Base-by-base conservation (phyloP, 2,329 filamentous ascomycete genomes). In the Penicillium sp. region DNA sequence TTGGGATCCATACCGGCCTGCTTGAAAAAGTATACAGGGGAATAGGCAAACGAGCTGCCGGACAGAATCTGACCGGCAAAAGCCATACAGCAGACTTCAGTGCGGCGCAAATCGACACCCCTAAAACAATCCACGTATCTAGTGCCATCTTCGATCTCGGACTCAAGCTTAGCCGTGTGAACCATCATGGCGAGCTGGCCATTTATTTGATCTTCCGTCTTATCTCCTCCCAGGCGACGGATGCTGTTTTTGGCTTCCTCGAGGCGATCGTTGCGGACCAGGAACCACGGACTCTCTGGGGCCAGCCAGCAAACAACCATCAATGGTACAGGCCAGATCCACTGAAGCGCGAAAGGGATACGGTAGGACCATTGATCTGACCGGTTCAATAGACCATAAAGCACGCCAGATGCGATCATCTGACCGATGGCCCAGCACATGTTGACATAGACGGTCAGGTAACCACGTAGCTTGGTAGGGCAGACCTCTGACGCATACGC, bases 21-120 rank as follows among this genome's bases (percentile, higher is more conserved):
- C 22, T 70, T 65, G 63, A 75, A 78, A 69, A 79, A 80, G 36
- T 75, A 74, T 2, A 73, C 70, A 0, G 74, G 71, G 33, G 72
- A 71, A 54, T 75, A 75, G 24, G 70, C 73, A 50, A 79, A 71
- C 6, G 68, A 61, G 4, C 68, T 64, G 16, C 73, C 73, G 11
- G 71, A 75, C 6, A 77, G 56, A n/a, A 73, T 70, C 62, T 79
- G 76, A 2, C 73, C 72, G 5, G 68, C 62, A 56, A 75, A 79
- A 9, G 69, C 65, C 46, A 76, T 58, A 53, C 72, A 77, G 44
- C 70, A 73, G 55, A 79, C 77, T 54, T 79, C 78, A 0, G 77
- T 79, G 2, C 78, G 73, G 9, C 78, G 75, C 9, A 69, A 61
- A 40, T 75, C 70, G n/a, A 71, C 66, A 1, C 70, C 70, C 39